Percentiles rank a stretch among this genome's conserved stretches.
phyloP scores from a whole-genome alignment of 2,329 filamentous ascomycete genomes.

The Leptographium procerum region DNA sequence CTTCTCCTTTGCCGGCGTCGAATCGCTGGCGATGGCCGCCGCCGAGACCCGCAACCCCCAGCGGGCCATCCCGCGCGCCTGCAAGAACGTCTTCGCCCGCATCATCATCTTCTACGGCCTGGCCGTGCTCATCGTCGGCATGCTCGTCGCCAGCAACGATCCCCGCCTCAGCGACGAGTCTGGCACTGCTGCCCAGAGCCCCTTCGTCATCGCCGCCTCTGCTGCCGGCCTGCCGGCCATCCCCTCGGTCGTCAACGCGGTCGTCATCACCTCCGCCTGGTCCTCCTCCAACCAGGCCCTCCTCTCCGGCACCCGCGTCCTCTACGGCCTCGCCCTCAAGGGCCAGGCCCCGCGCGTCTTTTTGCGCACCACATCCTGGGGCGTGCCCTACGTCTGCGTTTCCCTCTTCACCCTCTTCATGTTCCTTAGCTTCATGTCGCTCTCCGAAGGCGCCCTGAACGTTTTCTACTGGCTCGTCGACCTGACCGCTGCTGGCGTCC shows the following conservation, averaged over 20 bases:
- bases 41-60: slow-evolving; percentile 64
- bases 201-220: slow-evolving; percentile 61
- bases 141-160: slow-evolving; percentile 52
- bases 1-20: slow-evolving; percentile 48
- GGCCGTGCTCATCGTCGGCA: slow-evolving; percentile 58
- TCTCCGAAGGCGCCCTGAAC: slow-evolving; percentile 42
- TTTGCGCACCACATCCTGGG: slow-evolving; percentile 36
- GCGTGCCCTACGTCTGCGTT: slow-evolving; percentile 47
- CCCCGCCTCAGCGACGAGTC: slow-evolving; percentile 34
- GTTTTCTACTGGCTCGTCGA: slow-evolving; percentile 67
- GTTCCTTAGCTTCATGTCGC: slow-evolving; percentile 44
- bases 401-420: slow-evolving; percentile 31
- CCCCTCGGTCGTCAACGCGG: slow-evolving; percentile 63
- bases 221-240: slow-evolving; percentile 56
- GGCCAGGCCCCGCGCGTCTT: slow-evolving; percentile 46
- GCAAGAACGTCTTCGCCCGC: slow-evolving; percentile 64
- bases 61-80: slow-evolving; percentile 60
- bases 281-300: slow-evolving; percentile 60
- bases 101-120: slow-evolving; percentile 58
- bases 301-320: slow-evolving; percentile 44
- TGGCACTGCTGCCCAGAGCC: slow-evolving; percentile 41
- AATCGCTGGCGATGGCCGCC: slow-evolving; percentile 34
- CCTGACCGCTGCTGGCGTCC: slow-evolving; percentile 56
- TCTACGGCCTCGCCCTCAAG: slow-evolving; percentile 49
- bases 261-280: slow-evolving; percentile 62